Evolutionary conservation across 805 yeast species (phyloP).

Genomic region (Wickerhamomyces xylosicus): DNA sequence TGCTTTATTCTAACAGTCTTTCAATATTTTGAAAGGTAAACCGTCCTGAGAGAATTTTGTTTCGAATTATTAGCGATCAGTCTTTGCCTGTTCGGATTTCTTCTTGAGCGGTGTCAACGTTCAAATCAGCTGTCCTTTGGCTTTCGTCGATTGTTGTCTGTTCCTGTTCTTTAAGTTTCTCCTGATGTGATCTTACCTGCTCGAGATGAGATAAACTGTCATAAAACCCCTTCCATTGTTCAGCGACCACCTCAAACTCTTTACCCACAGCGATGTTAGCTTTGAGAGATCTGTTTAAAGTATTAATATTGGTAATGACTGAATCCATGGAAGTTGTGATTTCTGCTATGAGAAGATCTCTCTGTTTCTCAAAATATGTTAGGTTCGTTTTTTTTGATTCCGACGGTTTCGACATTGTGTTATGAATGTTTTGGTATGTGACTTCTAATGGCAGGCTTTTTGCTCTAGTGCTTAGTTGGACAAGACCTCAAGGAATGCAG

Average conservation of each 20-base stretch:
- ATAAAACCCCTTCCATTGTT: conserved; percentile 63
- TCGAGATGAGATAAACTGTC: conserved; percentile 32
- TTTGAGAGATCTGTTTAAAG: conserved; percentile 57
- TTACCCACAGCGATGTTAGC: conserved; percentile 64
- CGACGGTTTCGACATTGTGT: background rate
- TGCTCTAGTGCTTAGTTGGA: no score
- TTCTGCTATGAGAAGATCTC: conserved; percentile 48
- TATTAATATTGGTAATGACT: conserved; percentile 51
- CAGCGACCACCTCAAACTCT: conserved; percentile 62
- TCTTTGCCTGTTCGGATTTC: no score
- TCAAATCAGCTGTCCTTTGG: background rate
- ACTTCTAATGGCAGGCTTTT: no score
- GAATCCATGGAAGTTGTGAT: conserved; percentile 53
- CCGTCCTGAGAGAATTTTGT: no score
- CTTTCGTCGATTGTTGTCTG: background rate
- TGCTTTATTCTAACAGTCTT: no score
- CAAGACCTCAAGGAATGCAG: no score
- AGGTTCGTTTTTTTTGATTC: background rate
- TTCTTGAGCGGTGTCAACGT: no score
- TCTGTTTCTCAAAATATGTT: conserved; percentile 45
- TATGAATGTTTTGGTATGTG: no score
- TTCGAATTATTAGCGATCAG: no score
- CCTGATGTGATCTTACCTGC: conserved; percentile 8
- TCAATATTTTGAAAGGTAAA: no score
- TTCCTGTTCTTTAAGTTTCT: background rate